These are phyloP conservation scores for Lipomyces sp. DNA, from an alignment of 805 yeast genomes.

Conservation along the genomic window DNA sequence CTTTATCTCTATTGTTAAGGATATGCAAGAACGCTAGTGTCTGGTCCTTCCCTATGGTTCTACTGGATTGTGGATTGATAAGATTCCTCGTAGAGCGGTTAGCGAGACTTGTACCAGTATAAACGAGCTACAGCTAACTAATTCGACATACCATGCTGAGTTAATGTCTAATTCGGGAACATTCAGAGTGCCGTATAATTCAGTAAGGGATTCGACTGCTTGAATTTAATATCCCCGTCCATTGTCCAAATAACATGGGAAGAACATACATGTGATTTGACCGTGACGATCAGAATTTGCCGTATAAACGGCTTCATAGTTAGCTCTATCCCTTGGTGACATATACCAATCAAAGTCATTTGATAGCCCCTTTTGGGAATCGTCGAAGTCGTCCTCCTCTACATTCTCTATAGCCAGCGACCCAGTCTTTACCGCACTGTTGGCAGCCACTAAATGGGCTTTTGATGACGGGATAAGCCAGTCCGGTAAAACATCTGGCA, in stretches of 20 bases:
- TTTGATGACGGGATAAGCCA: constrained; percentile 94
- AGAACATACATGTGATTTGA: constrained; percentile 59
- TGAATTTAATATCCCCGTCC: not conserved
- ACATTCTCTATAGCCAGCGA: constrained; percentile 30
- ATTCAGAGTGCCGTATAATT: constrained; percentile 70
- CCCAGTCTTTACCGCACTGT: constrained; percentile 60
- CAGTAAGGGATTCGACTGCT: constrained; percentile 62
- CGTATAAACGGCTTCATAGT: constrained; percentile 78
- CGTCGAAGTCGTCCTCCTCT: constrained; percentile 52
- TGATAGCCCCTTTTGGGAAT: constrained; percentile 66
- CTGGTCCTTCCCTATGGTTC: constrained; percentile 92
- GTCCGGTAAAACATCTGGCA: constrained; percentile 79
- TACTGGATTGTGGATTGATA: constrained; percentile 86
- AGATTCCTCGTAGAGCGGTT: constrained; percentile 54
- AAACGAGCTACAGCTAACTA: not conserved
- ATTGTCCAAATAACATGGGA: not conserved
- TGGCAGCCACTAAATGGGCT: constrained; percentile 82
- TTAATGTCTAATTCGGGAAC: constrained; percentile 85
- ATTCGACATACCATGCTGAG: constrained; percentile 70
- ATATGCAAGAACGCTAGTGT: constrained; percentile 87
- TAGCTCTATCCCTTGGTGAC: constrained; percentile 79
- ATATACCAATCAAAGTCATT: constrained; percentile 95
- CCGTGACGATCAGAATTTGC: constrained; percentile 80
- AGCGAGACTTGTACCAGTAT: not conserved
- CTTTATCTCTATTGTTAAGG: constrained; percentile 84